phyloP scores from a whole-genome alignment of 768 basidiomycete genomes.

The Leccinum rimulosum region DNA sequence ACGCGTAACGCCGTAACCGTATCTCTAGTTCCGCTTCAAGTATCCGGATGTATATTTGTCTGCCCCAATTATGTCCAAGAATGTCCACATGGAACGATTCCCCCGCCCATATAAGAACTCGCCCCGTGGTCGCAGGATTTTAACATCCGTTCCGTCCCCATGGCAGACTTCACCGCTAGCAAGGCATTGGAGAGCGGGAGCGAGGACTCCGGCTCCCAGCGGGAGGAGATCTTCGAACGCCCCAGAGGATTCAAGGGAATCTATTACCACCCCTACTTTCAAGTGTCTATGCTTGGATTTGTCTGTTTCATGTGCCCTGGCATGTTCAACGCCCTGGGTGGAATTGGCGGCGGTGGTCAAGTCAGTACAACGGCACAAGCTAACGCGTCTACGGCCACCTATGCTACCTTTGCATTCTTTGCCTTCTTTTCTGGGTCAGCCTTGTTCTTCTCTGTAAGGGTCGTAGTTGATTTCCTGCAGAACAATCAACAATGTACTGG shows the following conservation, averaged over 20 bases:
- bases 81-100: not conserved
- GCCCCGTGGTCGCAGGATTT: not conserved
- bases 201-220: conserved; percentile 29
- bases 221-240: conserved; percentile 39
- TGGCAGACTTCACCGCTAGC: conserved; percentile 17
- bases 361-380: conserved; percentile 62
- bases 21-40: not conserved
- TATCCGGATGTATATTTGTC: not conserved
- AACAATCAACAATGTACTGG: conserved; percentile 78
- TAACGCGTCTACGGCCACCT: conserved; percentile 68
- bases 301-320: conserved; percentile 62
- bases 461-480: conserved; percentile 32
- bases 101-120: conserved; percentile 15
- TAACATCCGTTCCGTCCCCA: conserved; percentile 2
- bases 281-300: conserved; percentile 60
- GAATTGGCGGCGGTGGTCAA: conserved; percentile 79
- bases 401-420: conserved; percentile 58
- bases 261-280: conserved; percentile 51
- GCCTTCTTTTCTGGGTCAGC: conserved; percentile 73
- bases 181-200: conserved; percentile 26
- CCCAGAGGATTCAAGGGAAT: conserved; percentile 52
- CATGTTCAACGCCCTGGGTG: conserved; percentile 77
- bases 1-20: not conserved
- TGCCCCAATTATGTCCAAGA: conserved; percentile 13
- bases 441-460: not conserved